Base-by-base conservation (phyloP, 1,139 yeast species). In the Kluyveromyces sp. region DNA sequence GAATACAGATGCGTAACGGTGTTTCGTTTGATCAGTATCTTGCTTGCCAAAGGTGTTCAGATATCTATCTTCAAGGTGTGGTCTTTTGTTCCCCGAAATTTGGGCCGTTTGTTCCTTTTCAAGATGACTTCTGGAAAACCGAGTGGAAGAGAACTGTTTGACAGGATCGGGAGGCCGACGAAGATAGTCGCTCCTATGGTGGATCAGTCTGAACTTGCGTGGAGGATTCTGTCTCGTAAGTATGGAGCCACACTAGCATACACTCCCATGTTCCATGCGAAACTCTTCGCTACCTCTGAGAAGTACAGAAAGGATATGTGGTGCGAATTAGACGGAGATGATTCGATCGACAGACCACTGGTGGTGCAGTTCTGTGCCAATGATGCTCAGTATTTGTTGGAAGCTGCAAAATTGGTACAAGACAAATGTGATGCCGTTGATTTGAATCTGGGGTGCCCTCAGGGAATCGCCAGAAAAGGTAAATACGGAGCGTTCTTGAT, bases 171-270 rank as follows among this genome's bases (percentile, higher is more conserved):
- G 0, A 57, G 67, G 18, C 98, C 98, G 1, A 77, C 73, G 43
- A 85, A 85, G 49, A 80, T 94, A 15, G 94, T 94, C 20, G 98
- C 97, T 1, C 99, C 99, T 1, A 92, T 94, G 97, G 99, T 94
- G 11, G 98, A 94, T 63, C 97, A 88, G 54, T 80, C 92, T 2
- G 98, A 94, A 58, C 72, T 92, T 26, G 98, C 96, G 1, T 94
- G 98, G 97, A 74, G 99, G 54, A 75, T 87, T 15, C 67, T 94
- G 16, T 85, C 95, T 2, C 73, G 97, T 48, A 72, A 76, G 50
- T 83, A 89, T 58, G 99, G 98, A 1, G 98, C 98, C 0, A 86
- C 89, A 3, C 68, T 94, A 34, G 87, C 96, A 57, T 94, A 89
- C 57, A 86, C 98, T 0, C 98, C 99, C 2, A 94, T 94, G 99